These are phyloP conservation scores for Penicillium taxi DNA, from an alignment of 495 filamentous ascomycete genomes.

Conservation along the genomic window DNA sequence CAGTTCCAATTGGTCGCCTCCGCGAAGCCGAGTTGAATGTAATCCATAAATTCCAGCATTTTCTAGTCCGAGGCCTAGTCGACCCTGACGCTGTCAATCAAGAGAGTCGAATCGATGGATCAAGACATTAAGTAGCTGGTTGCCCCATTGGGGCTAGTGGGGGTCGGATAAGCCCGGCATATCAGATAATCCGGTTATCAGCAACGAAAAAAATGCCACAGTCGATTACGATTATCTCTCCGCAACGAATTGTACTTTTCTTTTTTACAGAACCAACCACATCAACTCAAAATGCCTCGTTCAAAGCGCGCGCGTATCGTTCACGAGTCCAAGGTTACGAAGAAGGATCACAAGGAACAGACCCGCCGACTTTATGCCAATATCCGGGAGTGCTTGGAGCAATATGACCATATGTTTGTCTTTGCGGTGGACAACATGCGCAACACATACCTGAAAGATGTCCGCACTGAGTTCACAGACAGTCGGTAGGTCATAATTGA, in stretches of 20 bases:
- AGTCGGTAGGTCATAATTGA: slow-evolving; percentile 55
- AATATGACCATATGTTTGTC: slow-evolving; percentile 86
- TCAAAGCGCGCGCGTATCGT: slow-evolving; percentile 88
- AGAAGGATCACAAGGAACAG: slow-evolving; percentile 84
- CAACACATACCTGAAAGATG: slow-evolving; percentile 91
- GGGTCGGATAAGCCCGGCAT: slow-evolving; percentile 34
- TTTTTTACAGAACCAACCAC: slow-evolving; percentile 3
- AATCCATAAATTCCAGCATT: slow-evolving; percentile 99
- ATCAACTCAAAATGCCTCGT: slow-evolving; percentile 68
- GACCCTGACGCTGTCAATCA: neutral
- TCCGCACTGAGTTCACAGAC: slow-evolving; percentile 73
- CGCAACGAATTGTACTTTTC: slow-evolving; percentile 3
- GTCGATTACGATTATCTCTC: slow-evolving; percentile 5
- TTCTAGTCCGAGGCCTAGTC: slow-evolving; percentile 7
- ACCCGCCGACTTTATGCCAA: slow-evolving; percentile 80
- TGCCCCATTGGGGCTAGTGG: slow-evolving; percentile 28
- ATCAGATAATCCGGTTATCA: slow-evolving; percentile 40
- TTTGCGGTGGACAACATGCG: slow-evolving; percentile 97
- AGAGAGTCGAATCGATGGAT: no score
- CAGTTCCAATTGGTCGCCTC: slow-evolving; percentile 79
- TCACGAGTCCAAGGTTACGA: slow-evolving; percentile 79
- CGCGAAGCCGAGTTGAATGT: slow-evolving; percentile 89
- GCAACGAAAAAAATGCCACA: slow-evolving; percentile 25
- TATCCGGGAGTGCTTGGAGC: slow-evolving; percentile 74
- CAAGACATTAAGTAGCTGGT: slow-evolving; percentile 21